Evolutionary conservation across 2,329 filamentous ascomycete species (phyloP).

Genomic region (Xylariales sp.): DNA sequence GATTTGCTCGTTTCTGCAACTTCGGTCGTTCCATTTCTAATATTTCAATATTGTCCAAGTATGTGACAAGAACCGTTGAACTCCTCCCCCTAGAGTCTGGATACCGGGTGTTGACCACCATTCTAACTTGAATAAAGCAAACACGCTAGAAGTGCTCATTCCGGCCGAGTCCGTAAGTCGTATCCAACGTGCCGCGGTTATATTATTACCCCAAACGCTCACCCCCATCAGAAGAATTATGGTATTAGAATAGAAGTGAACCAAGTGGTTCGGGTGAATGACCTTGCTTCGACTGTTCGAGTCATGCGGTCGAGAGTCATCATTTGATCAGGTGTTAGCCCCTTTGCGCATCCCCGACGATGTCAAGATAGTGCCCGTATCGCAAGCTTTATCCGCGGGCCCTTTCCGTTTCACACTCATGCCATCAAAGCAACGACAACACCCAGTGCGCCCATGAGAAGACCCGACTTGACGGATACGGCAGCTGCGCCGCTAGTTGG

Average conservation of each 20-base stretch:
- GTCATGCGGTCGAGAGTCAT: too few relatives aligned
- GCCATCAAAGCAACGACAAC: slow-evolving; percentile 6
- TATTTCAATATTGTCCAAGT: background rate
- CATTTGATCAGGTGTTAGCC: too few relatives aligned
- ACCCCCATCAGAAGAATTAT: slow-evolving; percentile 7
- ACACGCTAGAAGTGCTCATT: slow-evolving; percentile 1
- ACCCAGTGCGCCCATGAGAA: slow-evolving; percentile 7
- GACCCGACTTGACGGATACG: slow-evolving; percentile 1
- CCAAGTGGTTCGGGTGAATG: slow-evolving; percentile 8
- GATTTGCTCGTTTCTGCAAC: background rate
- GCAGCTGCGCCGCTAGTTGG: slow-evolving; percentile 1
- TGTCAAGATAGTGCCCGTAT: too few relatives aligned
- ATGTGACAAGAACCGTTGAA: slow-evolving; percentile 6
- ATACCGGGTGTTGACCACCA: background rate
- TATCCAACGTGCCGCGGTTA: slow-evolving; percentile 7
- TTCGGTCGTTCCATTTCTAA: background rate
- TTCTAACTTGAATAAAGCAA: slow-evolving; percentile 1
- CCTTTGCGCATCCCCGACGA: too few relatives aligned
- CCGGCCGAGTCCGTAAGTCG: slow-evolving; percentile 3
- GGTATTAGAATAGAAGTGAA: slow-evolving; percentile 9
- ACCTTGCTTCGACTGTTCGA: background rate
- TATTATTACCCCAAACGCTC: slow-evolving; percentile 8
- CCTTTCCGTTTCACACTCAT: slow-evolving; percentile 1
- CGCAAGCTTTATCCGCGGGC: too few relatives aligned
- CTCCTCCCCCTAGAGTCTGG: background rate